Evolutionary conservation across 2,329 filamentous ascomycete genomes (phyloP).

Genomic region (Alternaria rosae): DNA sequence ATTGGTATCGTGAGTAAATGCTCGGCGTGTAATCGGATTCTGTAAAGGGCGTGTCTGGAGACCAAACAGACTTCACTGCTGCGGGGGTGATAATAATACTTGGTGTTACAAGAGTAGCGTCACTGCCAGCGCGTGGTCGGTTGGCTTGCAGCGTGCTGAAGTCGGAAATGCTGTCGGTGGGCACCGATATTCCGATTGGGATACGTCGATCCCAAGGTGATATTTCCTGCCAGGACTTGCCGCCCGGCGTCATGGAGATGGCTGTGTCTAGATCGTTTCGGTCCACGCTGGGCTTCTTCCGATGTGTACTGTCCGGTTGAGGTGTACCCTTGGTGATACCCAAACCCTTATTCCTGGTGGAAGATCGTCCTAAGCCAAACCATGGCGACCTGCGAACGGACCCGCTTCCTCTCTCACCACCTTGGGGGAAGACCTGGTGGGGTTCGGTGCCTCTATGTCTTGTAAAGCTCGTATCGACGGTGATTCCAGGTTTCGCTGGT

Average conservation of each 20-base stretch:
- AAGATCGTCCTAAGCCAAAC: constrained; percentile 39
- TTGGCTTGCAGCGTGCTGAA: constrained; percentile 42
- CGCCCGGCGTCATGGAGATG: constrained; percentile 38
- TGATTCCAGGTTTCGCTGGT: constrained; percentile 69
- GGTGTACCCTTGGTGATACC: constrained; percentile 48
- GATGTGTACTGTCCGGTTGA: constrained; percentile 31
- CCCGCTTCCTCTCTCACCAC: constrained; percentile 30
- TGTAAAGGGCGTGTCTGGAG: constrained; percentile 64
- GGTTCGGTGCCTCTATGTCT: constrained; percentile 54
- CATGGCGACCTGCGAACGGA: constrained; percentile 38
- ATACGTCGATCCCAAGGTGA: constrained; percentile 76
- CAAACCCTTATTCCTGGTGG: constrained; percentile 41
- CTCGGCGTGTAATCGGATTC: constrained; percentile 65
- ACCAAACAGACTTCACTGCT: constrained; percentile 63
- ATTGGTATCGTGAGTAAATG: constrained; percentile 66
- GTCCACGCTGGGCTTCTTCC: constrained; percentile 23
- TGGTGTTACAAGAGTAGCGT: constrained; percentile 53
- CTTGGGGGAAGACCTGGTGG: constrained; percentile 53
- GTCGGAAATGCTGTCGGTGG: constrained; percentile 60
- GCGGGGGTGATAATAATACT: constrained; percentile 63
- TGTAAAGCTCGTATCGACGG: constrained; percentile 73
- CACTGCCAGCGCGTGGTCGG: constrained; percentile 49
- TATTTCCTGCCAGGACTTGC: constrained; percentile 57
- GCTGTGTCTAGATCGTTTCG: constrained; percentile 38
- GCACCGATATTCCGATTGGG: constrained; percentile 73